These are phyloP conservation scores for Melaleuca alternifolia DNA, from an alignment of 345 rosid genomes.

Conservation along the genomic window DNA sequence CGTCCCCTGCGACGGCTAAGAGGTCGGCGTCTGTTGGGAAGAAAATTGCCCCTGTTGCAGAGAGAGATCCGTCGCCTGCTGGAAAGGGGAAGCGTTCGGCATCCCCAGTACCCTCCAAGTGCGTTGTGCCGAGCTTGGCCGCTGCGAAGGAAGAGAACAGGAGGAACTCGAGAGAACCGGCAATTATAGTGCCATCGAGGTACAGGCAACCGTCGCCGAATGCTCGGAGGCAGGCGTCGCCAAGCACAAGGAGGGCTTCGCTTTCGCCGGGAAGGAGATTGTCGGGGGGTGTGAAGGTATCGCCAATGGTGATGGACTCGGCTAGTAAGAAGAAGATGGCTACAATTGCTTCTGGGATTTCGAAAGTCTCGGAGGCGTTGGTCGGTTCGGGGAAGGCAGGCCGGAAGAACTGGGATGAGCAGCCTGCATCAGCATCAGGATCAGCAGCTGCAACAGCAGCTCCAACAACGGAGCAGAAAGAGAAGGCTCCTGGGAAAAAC, in stretches of 20 bases:
- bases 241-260: conserved; percentile 56
- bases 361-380: conserved; percentile 58
- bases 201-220: conserved; percentile 86
- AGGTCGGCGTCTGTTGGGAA: conserved; percentile 44
- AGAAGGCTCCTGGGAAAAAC: conserved; percentile 30
- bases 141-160: conserved; percentile 76
- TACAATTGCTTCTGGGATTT: conserved; percentile 48
- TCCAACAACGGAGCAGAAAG: conserved; percentile 24
- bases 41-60: conserved; percentile 25
- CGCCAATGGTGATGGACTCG: conserved; percentile 63
- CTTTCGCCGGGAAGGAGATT: conserved; percentile 79
- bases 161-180: conserved; percentile 55
- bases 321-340: conserved; percentile 76
- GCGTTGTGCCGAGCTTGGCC: conserved; percentile 75
- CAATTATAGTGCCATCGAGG: conserved; percentile 88
- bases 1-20: conserved; percentile 68
- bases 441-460: conserved; percentile 4
- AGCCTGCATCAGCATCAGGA: conserved; percentile 1
- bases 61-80: conserved; percentile 66
- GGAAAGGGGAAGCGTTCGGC: conserved; percentile 77
- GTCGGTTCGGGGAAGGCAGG: conserved; percentile 39
- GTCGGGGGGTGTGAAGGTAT: conserved; percentile 52
- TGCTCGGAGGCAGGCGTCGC: conserved; percentile 67
- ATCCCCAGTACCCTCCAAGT: conserved; percentile 85
- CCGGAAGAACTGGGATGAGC: conserved; percentile 72